Evolutionary conservation across 2,329 filamentous ascomycete species (phyloP).

Genomic region (Sporothrix phasma): DNA sequence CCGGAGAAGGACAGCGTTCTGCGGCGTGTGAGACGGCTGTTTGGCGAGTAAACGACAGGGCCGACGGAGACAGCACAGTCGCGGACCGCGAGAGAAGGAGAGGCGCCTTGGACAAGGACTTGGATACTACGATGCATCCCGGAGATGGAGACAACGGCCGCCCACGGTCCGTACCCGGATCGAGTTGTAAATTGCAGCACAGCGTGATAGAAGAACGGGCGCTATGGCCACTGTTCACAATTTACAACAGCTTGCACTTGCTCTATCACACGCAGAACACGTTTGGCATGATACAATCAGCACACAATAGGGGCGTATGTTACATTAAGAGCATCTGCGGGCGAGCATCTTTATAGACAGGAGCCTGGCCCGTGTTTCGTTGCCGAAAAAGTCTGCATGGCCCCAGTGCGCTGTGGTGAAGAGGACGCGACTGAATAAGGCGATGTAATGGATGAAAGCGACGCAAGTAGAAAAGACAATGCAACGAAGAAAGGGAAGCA

Average conservation of each 20-base stretch:
- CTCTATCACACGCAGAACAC: neutral
- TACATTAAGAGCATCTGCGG: neutral
- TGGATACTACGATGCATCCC: neutral
- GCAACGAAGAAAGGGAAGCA: neutral
- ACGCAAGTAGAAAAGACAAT: neutral
- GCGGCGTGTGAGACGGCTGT: slow-evolving; percentile 63
- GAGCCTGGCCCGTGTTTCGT: neutral
- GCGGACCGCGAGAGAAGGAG: neutral
- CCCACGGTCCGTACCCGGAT: neutral
- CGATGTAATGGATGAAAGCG: neutral
- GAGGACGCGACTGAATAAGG: neutral
- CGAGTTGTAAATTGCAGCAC: neutral
- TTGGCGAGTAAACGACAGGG: slow-evolving; percentile 49
- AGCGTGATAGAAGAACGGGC: neutral
- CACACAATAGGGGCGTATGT: neutral
- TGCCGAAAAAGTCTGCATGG: neutral
- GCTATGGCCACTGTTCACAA: neutral
- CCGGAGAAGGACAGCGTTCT: slow-evolving; percentile 98
- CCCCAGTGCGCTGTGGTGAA: neutral
- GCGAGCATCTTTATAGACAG: neutral
- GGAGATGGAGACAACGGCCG: neutral
- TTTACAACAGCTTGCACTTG: neutral
- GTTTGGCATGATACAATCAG: neutral
- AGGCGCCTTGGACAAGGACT: neutral
- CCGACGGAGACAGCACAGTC: neutral